Conservation (phyloP, 2,329 filamentous ascomycete species). For the Cadophora sp. region DNA sequence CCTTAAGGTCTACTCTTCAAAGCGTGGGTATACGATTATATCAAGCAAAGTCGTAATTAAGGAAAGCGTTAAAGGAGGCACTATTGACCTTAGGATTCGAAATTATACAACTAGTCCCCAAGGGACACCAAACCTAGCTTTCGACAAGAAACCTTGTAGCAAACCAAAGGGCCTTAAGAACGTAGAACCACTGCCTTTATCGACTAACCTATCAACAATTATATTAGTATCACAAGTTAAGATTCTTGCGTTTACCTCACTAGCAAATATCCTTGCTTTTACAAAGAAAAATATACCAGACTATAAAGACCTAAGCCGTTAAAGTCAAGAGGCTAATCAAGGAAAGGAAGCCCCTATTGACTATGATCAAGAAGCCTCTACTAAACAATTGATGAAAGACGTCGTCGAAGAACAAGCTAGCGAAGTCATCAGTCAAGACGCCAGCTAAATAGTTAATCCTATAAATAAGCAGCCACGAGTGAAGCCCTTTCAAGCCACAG, state of each 20-base stretch:
- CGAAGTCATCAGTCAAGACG: too few relatives aligned
- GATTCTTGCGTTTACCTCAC: neutral
- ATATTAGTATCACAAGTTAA: neutral
- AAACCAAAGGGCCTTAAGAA: neutral
- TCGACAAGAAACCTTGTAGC: neutral
- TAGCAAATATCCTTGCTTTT: neutral
- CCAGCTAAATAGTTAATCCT: too few relatives aligned
- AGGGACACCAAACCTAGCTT: neutral
- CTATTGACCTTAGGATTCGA: conserved; percentile 8
- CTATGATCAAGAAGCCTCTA: too few relatives aligned
- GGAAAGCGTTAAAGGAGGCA: neutral
- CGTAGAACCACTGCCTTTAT: neutral
- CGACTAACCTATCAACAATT: neutral
- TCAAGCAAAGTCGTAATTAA: conserved; percentile 17
- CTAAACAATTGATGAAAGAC: too few relatives aligned
- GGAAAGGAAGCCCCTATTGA: too few relatives aligned
- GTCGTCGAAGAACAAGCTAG: too few relatives aligned
- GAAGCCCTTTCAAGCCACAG: too few relatives aligned
- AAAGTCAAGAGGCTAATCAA: neutral
- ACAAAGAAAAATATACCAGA: neutral
- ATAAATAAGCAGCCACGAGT: too few relatives aligned
- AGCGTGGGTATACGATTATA: conserved; percentile 9
- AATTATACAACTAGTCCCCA: conserved; percentile 10
- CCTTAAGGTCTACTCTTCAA: conserved; percentile 20
- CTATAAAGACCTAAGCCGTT: neutral